Evolutionary conservation across 257 asterid species (phyloP), one percentile per base, ranked within the genome.

Genomic region (Knoxia roxburghii): DNA sequence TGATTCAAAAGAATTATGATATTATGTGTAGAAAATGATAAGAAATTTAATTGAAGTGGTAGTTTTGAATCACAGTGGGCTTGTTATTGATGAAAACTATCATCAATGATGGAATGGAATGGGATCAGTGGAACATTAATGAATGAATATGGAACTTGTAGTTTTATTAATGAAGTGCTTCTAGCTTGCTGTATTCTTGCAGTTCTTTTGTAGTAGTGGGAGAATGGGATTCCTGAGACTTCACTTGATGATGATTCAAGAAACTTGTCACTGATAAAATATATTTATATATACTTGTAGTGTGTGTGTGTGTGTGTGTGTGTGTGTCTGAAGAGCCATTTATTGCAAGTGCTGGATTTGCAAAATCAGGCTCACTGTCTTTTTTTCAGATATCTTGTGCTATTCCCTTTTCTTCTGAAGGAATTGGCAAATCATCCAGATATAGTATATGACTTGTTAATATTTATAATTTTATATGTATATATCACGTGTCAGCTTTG

Each of bases 401-500:
- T 57, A 10, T 68, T 52, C 56, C 68, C 69, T 69, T 40, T 33
- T 27, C 2, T n/a, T 52, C 30, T 73, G 59, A 51, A n/a, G 63
- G 81, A 64, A 43, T 80, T 75, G 79, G 83, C 85, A 76, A 78
- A 67, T 81, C 81, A 27, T 56, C 26, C 61, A 69, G 24, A 69
- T 71, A 65, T 14, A 39, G 68, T 40, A 73, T 68, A 61, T 64
- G 64, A n/a, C n/a, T n/a, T n/a, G n/a, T n/a, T n/a, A n/a, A n/a
- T n/a, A n/a, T n/a, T n/a, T 55, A 71, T 75, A 66, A 64, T 78
- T 83, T 79, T 78, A 81, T 74, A 53, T 56, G 17, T 73, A 73
- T 33, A 24, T 9, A 60, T 79, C 80, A 73, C 63, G 72, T 82
- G 87, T 82, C 89, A 84, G 82, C 79, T 82, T 80, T 79, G 82